Evolutionary conservation across 495 filamentous ascomycete species (phyloP).

Genomic region (Penicilliopsis zonata): DNA sequence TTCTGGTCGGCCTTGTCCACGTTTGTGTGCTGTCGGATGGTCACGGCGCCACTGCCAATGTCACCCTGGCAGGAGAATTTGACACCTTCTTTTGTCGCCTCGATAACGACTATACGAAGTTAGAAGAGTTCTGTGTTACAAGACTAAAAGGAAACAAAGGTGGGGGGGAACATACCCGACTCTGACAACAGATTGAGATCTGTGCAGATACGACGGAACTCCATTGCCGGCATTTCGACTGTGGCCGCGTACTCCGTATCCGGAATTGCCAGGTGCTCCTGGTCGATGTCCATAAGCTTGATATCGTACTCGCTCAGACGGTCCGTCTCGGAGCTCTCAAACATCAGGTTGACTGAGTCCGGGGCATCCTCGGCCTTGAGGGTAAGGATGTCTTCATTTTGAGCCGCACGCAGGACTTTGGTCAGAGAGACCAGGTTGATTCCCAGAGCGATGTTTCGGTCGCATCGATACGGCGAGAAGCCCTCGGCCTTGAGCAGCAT

Average conservation of each 20-base stretch:
- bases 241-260: conserved; percentile 96
- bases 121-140: conserved; percentile 1
- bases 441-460: conserved; percentile 95
- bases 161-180: conserved; percentile 52
- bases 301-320: conserved; percentile 96
- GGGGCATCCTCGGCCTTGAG: conserved; percentile 96
- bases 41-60: conserved; percentile 90
- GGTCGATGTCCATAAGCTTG: conserved; percentile 99
- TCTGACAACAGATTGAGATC: conserved; percentile 87
- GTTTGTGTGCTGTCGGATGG: conserved; percentile 77
- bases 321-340: conserved; percentile 85
- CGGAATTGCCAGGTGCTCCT: conserved; percentile 97
- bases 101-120: conserved; percentile 66
- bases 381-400: conserved; percentile 90
- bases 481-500: conserved; percentile 95
- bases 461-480: conserved; percentile 96
- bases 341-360: conserved; percentile 87
- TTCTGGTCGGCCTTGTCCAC: conserved; percentile 83
- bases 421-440: conserved; percentile 94
- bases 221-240: conserved; percentile 73
- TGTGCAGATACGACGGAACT: conserved; percentile 91
- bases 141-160: background rate
- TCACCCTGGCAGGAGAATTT: conserved; percentile 92
- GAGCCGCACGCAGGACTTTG: conserved; percentile 90
- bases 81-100: conserved; percentile 93